Base-by-base conservation (phyloP, 768 basidiomycete genomes). In the Serendipita sp. region DNA sequence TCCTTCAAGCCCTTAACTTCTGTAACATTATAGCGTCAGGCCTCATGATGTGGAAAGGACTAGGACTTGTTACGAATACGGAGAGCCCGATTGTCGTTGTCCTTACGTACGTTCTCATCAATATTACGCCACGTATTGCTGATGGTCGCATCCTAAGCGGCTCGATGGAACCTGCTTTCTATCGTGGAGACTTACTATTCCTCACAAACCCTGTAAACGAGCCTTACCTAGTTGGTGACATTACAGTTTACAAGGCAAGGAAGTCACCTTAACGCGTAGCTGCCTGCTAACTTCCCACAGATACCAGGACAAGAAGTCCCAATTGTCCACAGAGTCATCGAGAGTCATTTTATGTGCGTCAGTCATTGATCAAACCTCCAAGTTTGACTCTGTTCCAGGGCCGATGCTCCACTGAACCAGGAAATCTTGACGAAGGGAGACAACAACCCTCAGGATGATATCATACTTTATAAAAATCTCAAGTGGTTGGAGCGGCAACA, bases 51-150 rank as follows among this genome's bases (percentile, higher is more conserved):
- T 99, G 92, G 92, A 98, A 98, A 74, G 92, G 88, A 5, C 78
- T 98, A 58, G 88, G 91, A 32, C 79, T 97, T 16, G 69, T 91
- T 60, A 88, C 90, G 66, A 96, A 97, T 75, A 89, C 92, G 0
- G 94, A 95, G 74, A 92, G 89, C 1, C 95, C 95, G 0, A 94
- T 98, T 35, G 95, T 97, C 3, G 94, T 98, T 56, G 95, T 97
- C 1, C 78, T 98, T 18, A 96, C 92, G 95, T 89, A 45, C 68
- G 82, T 71, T 16, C 63, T 35, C 62, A 8, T 56, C 46, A 13
- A 41, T 47, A 15, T 28, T 47, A 13, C 4, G 30, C 24, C 54
- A 65, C 34, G 30, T 11, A 18, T 56, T 15, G 38, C 11, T 34
- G 8, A 38, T 28, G 13, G 30, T 60, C 3, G 3, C 38, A 24